Base-by-base conservation (phyloP, 371 early-diverging fungal genomes). In the Phascolomyces articulosus region DNA sequence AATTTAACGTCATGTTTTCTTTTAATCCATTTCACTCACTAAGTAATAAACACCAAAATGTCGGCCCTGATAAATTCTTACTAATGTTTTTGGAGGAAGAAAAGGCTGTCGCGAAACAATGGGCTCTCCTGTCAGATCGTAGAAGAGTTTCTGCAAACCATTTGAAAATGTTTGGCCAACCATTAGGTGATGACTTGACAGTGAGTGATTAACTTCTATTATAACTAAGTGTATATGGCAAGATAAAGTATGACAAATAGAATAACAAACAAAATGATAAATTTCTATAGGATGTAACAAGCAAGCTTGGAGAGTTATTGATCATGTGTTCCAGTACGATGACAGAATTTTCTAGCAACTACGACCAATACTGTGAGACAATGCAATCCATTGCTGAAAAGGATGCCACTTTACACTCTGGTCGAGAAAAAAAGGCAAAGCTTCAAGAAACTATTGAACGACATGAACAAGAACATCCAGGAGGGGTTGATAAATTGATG, bases 311-410 rank as follows among this genome's bases (percentile, higher is more conserved):
- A 4, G 64, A 70, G 6, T 40, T 78, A 4, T 44, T 81, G 34
- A 56, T 56, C 0, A 48, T 64, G 57, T 81, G 78, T 76, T 66
- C 75, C 2, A 66, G 67, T 24, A 49, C 73, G 2, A 26, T 78
- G 48, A 65, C 66, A 34, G 75, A 78, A 47, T 78, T 76, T 60
- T 59, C 78, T 51, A 72, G 68, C 66, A 66, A 60, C 40, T 70
- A 70, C n/a, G 71, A 78, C 9, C 82, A 78, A 62, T 81, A 74
- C 28, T 70, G 68, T 2, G 70, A 68, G 2, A 78, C 77, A 2
- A 41, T 81, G 34, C 74, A 78, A 62, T 63, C 78, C 1, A 76
- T 81, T 20, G 62, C 66, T 1, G 63, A 73, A 18, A 70, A 69
- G 34, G 79, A 81, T 49, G 61, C 67, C 16, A 54, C 68, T 1